Base-by-base conservation (phyloP, 352 stramenopile species). In the Globisporangium emineosum region DNA sequence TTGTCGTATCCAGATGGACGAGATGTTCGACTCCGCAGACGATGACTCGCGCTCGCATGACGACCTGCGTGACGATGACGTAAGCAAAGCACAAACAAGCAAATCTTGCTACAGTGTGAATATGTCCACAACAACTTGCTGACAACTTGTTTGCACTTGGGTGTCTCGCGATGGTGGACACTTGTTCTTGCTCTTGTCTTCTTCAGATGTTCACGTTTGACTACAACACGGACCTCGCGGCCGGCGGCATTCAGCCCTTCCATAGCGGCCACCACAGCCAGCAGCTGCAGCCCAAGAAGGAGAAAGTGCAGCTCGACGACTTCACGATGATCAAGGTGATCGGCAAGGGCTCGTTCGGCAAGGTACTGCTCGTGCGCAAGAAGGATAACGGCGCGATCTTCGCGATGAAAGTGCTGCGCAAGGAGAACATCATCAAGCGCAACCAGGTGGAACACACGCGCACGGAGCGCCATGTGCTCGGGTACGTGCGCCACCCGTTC, bases 401-500 rank as follows among this genome's bases (percentile, higher is more conserved):
- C 64, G 89, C 89, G 58, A 96, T 97, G 87, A 97, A 97, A 72
- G 93, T 95, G 33, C 71, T 96, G 50, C 86, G 71, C 64, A 98
- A 98, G 78, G 81, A 89, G 13, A 90, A 98, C 60, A 66, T 99
- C 21, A 79, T 98, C 40, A 96, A 97, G 67, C 82, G 94, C 70
- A 94, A 98, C 69, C 96, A 99, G 77, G 94, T 99, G 25, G 96
- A 98, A 81, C 89, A 98, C 68, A 99, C 96, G 7, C 96, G 97
- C 72, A 98, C 94, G 9, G 97, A 99, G 81, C 90, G 96, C 45
- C 91, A 93, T 60, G 93, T 99, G 50, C 77, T 99, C 9, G 95
- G 90, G 42, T 78, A 95, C n/a, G 90, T 98, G 23, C 96, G 94
- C 67, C 96, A 99, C 76, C 96, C 96, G 42, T 99, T 99, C 79